Percentiles rank a stretch among this genome's conserved stretches.
These are phyloP conservation scores for Jasminum sambac DNA, from an alignment of 257 asterid species.

Conservation along the genomic window DNA sequence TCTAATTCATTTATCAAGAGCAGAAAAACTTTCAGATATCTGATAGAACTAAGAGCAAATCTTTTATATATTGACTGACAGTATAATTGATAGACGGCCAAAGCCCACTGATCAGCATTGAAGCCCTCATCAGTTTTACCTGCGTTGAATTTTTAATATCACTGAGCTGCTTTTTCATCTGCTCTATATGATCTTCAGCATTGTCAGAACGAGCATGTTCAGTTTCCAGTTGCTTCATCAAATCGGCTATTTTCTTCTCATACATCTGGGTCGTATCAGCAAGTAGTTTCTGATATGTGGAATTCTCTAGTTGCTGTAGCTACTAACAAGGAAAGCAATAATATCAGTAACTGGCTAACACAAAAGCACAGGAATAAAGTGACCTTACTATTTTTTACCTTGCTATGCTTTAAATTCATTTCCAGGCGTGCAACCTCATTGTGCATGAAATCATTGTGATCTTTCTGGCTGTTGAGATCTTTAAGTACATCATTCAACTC, in stretches of 20 bases:
- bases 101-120: background rate
- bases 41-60: constrained; percentile 9
- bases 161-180: constrained; percentile 51
- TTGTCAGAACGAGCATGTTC: constrained; percentile 34
- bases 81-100: background rate
- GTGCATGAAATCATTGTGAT: constrained; percentile 46
- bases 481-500: constrained; percentile 48
- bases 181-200: constrained; percentile 58
- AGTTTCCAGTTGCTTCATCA: constrained; percentile 60
- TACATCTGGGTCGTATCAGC: constrained; percentile 80
- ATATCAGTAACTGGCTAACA: constrained; percentile 32
- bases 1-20: constrained; percentile 51
- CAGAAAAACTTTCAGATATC: constrained; percentile 20
- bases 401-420: constrained; percentile 46
- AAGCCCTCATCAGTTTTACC: constrained; percentile 28
- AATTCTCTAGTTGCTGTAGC: constrained; percentile 75
- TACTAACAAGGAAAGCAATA: constrained; percentile 65
- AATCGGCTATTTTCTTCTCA: constrained; percentile 70
- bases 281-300: constrained; percentile 58
- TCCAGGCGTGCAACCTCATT: constrained; percentile 49
- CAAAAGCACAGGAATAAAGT: background rate
- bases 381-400: constrained; percentile 42
- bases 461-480: constrained; percentile 58
- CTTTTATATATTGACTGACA: background rate
- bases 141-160: constrained; percentile 51